Evolutionary conservation across 352 stramenopile genomes (phyloP).

Genomic region (Phytopythium cucurbitacearum): DNA sequence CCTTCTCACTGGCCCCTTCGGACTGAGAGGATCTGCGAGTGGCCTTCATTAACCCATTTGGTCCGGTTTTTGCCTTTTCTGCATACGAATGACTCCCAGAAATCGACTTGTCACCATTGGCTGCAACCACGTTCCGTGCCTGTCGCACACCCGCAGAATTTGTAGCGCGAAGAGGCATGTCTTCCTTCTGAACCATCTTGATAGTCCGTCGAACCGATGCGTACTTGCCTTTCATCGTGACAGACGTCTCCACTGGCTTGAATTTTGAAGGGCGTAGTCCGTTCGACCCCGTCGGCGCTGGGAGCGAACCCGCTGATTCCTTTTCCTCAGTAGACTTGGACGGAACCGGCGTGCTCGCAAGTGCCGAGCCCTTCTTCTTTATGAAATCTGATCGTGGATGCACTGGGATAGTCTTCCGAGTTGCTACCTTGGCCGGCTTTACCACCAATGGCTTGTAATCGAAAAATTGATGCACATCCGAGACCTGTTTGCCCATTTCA

Average conservation of each 20-base stretch:
- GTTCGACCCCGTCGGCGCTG: slow-evolving; percentile 19
- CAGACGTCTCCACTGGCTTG: slow-evolving; percentile 20
- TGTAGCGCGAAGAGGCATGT: not conserved
- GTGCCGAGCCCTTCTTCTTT: slow-evolving; percentile 5
- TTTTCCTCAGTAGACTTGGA: slow-evolving; percentile 9
- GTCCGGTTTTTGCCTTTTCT: no score
- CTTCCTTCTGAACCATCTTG: slow-evolving; percentile 23
- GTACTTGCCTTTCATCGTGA: slow-evolving; percentile 37
- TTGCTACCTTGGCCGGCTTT: slow-evolving; percentile 19
- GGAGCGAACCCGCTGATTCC: slow-evolving; percentile 9
- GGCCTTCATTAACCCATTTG: no score
- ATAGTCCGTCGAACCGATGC: slow-evolving; percentile 30
- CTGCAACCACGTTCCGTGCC: not conserved
- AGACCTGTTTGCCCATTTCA: slow-evolving; percentile 8
- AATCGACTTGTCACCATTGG: not conserved
- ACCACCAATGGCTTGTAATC: slow-evolving; percentile 22
- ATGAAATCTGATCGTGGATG: slow-evolving; percentile 17
- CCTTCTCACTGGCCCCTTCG: no score
- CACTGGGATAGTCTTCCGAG: slow-evolving; percentile 24
- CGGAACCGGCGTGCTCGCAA: slow-evolving; percentile 1
- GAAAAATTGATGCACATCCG: slow-evolving; percentile 36
- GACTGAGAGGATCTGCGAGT: no score
- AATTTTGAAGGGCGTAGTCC: slow-evolving; percentile 28
- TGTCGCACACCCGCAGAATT: not conserved
- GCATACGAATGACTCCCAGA: not conserved